Percentiles rank a stretch among this genome's conserved stretches.
phyloP scores from a whole-genome alignment of 1,284 basidiomycete species.

The Rhizoctonia solani region DNA sequence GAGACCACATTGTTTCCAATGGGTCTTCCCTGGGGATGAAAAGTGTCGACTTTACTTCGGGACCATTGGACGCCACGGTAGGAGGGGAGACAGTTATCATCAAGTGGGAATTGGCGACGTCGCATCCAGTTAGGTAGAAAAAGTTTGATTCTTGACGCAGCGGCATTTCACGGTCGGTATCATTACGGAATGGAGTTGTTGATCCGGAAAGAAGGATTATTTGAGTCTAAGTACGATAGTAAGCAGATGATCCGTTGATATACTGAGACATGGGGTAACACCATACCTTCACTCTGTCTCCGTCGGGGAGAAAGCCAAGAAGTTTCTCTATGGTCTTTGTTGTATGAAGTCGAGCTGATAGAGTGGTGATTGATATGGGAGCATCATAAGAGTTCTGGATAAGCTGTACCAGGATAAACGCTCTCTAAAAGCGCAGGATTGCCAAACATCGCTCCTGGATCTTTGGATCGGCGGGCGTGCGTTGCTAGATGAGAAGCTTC shows the following conservation, averaged over 20 bases:
- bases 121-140: conserved; percentile 81
- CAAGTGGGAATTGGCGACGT: conserved; percentile 68
- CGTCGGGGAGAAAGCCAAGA: conserved; percentile 14
- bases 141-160: conserved; percentile 89
- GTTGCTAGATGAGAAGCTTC: neutral
- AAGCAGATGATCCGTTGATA: neutral
- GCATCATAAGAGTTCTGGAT: neutral
- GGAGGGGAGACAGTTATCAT: conserved; percentile 51
- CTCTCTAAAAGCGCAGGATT: neutral
- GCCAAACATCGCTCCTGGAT: no score
- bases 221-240: conserved; percentile 38
- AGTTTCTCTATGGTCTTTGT: conserved; percentile 9
- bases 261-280: neutral
- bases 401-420: conserved; percentile 6
- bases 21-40: conserved; percentile 76
- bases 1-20: conserved; percentile 81
- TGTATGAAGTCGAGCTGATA: conserved; percentile 13
- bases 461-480: no score
- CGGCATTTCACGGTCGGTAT: conserved; percentile 83
- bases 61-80: conserved; percentile 29
- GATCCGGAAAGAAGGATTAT: conserved; percentile 48
- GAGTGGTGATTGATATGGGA: neutral
- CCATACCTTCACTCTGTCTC: conserved; percentile 16
- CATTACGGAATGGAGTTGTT: conserved; percentile 69
- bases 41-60: conserved; percentile 53